Conservation (phyloP, 2,329 filamentous ascomycete species). For the Ceratocystis alfenasii region DNA sequence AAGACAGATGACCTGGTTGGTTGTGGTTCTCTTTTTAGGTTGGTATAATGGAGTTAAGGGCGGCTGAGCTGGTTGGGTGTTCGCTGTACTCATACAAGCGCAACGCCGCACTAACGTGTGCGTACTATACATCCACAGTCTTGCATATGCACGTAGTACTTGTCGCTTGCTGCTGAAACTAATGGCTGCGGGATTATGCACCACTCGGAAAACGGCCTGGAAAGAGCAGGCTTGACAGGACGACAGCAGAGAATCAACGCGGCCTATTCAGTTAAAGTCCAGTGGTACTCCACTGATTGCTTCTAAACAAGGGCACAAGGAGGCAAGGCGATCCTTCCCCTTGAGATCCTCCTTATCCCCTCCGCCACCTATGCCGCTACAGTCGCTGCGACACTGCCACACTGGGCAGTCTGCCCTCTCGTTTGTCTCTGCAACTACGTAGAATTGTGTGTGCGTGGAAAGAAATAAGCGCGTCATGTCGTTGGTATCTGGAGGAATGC, state of each 20-base stretch:
- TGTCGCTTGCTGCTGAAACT: constrained; percentile 4
- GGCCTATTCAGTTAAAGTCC: not conserved
- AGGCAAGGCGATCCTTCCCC: not conserved
- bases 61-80: no score
- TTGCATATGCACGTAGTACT: not conserved
- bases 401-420: not conserved
- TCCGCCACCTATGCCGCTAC: not conserved
- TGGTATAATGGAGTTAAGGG: not conserved
- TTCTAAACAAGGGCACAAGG: not conserved
- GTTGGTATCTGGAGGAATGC: no score
- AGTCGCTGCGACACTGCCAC: not conserved
- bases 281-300: no score
- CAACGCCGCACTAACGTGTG: no score
- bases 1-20: not conserved
- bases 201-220: not conserved
- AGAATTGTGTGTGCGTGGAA: no score
- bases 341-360: not conserved
- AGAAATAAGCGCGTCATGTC: no score
- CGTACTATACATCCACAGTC: not conserved
- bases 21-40: no score
- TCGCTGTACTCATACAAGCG: not conserved
- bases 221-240: not conserved
- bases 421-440: no score
- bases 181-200: not conserved
- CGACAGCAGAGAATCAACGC: not conserved